These are phyloP conservation scores for Pythium brachiatum DNA, from an alignment of 352 stramenopile genomes.

Conservation along the genomic window DNA sequence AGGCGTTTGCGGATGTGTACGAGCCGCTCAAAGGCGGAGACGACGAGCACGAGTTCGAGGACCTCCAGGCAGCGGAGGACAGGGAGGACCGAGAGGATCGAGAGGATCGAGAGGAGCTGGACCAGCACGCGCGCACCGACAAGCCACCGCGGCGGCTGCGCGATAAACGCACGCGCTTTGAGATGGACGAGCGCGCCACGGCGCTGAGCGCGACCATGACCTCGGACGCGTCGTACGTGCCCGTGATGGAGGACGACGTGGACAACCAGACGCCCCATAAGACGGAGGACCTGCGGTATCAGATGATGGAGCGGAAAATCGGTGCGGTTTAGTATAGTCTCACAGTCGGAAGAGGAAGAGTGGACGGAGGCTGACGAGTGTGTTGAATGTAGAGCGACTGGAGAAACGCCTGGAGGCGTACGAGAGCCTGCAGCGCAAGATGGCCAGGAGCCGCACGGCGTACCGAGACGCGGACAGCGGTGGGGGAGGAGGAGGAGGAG, in stretches of 20 bases:
- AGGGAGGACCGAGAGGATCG: background rate
- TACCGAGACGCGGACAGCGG: constrained; percentile 5
- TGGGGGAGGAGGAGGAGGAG: background rate
- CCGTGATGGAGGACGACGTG: constrained; percentile 24
- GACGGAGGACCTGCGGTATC: constrained; percentile 20
- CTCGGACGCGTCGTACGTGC: constrained; percentile 21
- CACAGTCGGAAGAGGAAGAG: background rate
- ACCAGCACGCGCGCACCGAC: background rate
- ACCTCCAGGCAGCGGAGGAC: background rate
- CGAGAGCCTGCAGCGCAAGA: constrained; percentile 26
- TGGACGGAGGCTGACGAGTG: background rate
- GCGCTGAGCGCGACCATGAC: constrained; percentile 26
- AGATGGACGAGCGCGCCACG: constrained; percentile 22
- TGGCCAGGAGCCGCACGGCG: constrained; percentile 14
- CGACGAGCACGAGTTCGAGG: constrained; percentile 10
- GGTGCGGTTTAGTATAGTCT: constrained; percentile 10
- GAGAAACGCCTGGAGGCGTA: constrained; percentile 34
- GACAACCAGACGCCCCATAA: constrained; percentile 22
- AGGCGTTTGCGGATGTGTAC: background rate
- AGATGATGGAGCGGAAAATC: constrained; percentile 30
- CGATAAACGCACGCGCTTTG: constrained; percentile 27
- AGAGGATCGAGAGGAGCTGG: too few relatives aligned
- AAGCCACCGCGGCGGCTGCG: constrained; percentile 6
- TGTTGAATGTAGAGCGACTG: constrained; percentile 29
- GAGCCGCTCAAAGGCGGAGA: constrained; percentile 5